Conservation (phyloP, 305 asterid species). For the Solanum hybrid region DNA sequence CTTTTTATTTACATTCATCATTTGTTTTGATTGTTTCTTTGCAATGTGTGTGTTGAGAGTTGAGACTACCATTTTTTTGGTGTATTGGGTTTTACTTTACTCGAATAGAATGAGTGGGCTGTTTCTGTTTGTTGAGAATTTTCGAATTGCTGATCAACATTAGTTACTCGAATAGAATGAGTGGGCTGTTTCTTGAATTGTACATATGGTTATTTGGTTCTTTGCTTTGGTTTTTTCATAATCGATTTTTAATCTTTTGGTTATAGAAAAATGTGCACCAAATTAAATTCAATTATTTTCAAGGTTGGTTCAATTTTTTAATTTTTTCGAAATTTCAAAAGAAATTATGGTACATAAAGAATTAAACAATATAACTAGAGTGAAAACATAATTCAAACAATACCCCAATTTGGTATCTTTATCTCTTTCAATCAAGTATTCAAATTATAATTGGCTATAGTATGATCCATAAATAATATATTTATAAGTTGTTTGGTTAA, state of each 20-base stretch:
- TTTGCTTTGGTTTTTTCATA: neutral
- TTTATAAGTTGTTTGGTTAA: no score
- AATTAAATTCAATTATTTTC: no score
- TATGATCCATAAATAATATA: no score
- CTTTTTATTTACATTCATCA: neutral
- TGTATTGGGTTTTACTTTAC: neutral
- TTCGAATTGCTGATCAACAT: neutral
- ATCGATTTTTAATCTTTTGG: no score
- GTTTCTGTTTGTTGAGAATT: neutral
- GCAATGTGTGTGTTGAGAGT: neutral
- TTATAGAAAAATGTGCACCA: neutral
- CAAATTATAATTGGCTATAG: no score
- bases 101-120: neutral
- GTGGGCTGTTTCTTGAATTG: no score
- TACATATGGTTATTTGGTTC: no score
- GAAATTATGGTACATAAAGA: neutral
- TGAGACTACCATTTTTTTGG: neutral
- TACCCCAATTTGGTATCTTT: neutral
- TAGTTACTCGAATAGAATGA: no score
- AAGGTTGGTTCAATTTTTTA: neutral
- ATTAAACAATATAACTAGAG: neutral
- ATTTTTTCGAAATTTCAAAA: no score
- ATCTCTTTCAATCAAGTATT: neutral
- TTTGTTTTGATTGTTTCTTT: neutral
- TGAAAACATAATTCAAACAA: neutral